Conservation (phyloP, 2,329 filamentous ascomycete species). For the Neophaeococcomyces mojaviensis region DNA sequence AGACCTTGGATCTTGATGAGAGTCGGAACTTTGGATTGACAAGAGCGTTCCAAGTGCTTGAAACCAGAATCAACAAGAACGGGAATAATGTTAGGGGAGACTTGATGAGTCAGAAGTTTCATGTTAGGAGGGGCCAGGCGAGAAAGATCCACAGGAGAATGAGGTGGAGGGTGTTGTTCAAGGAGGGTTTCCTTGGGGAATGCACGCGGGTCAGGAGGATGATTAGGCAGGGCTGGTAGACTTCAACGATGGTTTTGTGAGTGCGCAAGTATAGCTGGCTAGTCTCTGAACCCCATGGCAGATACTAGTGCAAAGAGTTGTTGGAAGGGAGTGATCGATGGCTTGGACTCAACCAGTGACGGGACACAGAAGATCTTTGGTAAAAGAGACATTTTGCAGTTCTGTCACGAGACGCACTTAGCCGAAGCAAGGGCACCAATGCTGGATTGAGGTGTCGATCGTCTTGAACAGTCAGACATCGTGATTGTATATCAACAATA, state of each 20-base stretch:
- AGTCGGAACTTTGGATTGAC: conserved; percentile 19
- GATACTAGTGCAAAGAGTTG: too few species aligned
- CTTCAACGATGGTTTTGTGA: neutral
- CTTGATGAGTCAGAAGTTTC: conserved; percentile 30
- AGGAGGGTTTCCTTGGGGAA: conserved; percentile 36
- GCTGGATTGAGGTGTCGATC: too few species aligned
- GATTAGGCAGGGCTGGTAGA: conserved; percentile 40
- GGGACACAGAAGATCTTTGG: too few species aligned
- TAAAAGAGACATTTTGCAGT: too few species aligned
- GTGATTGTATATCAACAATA: too few species aligned
- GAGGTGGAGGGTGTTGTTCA: conserved; percentile 39
- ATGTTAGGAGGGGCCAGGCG: conserved; percentile 36
- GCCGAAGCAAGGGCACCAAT: too few species aligned
- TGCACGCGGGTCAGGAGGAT: conserved; percentile 36
- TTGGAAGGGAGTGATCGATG: too few species aligned
- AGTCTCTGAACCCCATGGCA: too few species aligned
- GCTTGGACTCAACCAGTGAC: too few species aligned
- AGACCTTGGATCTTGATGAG: conserved; percentile 20
- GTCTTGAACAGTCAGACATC: too few species aligned
- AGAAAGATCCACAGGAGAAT: conserved; percentile 32
- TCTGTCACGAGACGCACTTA: too few species aligned
- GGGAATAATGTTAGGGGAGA: conserved; percentile 30
- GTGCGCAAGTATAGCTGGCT: too few species aligned
- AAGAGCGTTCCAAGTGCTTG: conserved; percentile 22
- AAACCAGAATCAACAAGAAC: conserved; percentile 19